Evolutionary conservation across 345 rosid genomes (phyloP).

Genomic region (Diplotaxis tenuifolia): DNA sequence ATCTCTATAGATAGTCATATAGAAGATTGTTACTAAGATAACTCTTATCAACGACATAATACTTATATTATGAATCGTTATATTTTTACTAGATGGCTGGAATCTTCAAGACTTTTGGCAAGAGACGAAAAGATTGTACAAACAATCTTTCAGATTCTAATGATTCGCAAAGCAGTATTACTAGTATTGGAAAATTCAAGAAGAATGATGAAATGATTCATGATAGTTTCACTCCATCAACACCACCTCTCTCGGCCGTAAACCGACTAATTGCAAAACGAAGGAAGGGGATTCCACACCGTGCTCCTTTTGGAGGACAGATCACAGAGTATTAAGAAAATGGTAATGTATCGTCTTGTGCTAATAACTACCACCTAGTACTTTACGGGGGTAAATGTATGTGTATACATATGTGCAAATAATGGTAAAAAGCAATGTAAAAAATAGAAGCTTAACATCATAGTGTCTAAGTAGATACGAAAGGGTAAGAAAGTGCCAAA

Average conservation of each 20-base stretch:
- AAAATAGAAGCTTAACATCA: constrained; percentile 16
- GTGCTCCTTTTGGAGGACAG: constrained; percentile 88
- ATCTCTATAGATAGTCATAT: too few relatives aligned
- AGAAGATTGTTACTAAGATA: too few relatives aligned
- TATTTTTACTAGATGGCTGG: constrained; percentile 54
- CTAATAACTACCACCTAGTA: constrained; percentile 24
- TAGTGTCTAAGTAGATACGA: constrained; percentile 15
- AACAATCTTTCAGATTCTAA: constrained; percentile 60
- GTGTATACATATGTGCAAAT: background rate
- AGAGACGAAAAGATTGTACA: constrained; percentile 46
- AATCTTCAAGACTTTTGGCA: constrained; percentile 50
- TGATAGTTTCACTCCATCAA: constrained; percentile 70
- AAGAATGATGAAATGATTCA: constrained; percentile 35
- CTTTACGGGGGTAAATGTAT: background rate
- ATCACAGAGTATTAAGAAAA: constrained; percentile 64
- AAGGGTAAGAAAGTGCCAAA: constrained; percentile 5
- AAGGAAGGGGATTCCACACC: constrained; percentile 91
- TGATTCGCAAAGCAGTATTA: constrained; percentile 69
- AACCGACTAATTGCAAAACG: constrained; percentile 60
- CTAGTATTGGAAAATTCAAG: constrained; percentile 51
- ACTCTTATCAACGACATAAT: too few relatives aligned
- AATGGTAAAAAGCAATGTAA: constrained; percentile 29
- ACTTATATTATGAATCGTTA: background rate
- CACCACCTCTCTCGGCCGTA: constrained; percentile 70
- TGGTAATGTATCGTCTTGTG: constrained; percentile 26